Evolutionary conservation across 495 filamentous ascomycete species (phyloP).

Genomic region (Choiromyces venosus): DNA sequence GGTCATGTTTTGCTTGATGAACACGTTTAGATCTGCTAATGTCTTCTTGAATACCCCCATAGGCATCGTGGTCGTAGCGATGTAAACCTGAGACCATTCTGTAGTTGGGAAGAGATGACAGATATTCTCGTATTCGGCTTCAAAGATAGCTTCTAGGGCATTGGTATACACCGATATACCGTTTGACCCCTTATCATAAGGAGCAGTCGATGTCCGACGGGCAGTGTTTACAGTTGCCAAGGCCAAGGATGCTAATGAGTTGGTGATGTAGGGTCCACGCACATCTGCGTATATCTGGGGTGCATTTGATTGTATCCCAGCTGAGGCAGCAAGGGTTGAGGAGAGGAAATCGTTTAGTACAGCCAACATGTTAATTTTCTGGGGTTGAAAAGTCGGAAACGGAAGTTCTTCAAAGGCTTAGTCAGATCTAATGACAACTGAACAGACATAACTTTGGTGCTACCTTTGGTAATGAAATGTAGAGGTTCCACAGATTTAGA

Average conservation of each 20-base stretch:
- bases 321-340: conserved; percentile 50
- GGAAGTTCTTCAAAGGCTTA: conserved; percentile 52
- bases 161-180: conserved; percentile 86
- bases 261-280: conserved; percentile 73
- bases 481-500: conserved; percentile 75
- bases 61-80: conserved; percentile 66
- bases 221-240: conserved; percentile 76
- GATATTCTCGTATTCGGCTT: conserved; percentile 83
- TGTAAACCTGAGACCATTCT: conserved; percentile 72
- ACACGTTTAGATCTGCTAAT: conserved; percentile 77
- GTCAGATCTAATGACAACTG: background rate
- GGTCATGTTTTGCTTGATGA: conserved; percentile 76
- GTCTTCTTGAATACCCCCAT: conserved; percentile 80
- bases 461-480: conserved; percentile 85
- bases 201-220: conserved; percentile 59
- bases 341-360: conserved; percentile 56
- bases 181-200: conserved; percentile 84
- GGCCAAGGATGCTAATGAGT: conserved; percentile 76
- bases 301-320: conserved; percentile 51
- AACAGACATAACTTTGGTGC: background rate
- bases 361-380: conserved; percentile 54
- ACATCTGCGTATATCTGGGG: conserved; percentile 77
- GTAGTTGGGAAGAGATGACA: conserved; percentile 74
- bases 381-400: conserved; percentile 58
- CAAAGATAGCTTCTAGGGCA: conserved; percentile 77